Base-by-base conservation (phyloP, 768 basidiomycete species). In the Multifurca ochricompacta region DNA sequence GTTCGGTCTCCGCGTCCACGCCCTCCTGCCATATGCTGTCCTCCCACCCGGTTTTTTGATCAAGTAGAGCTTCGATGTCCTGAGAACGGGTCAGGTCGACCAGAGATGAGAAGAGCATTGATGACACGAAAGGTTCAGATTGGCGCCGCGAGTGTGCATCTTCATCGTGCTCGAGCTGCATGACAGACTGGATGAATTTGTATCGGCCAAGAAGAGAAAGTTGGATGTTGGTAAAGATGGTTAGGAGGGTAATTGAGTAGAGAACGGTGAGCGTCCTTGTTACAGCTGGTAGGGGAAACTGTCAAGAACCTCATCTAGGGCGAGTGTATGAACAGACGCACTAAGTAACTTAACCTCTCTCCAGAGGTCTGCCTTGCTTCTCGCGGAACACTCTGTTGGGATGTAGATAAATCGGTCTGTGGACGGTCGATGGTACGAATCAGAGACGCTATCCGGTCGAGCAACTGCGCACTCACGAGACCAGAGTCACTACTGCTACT, bases 311-410 rank as follows among this genome's bases (percentile, higher is more conserved):
- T 58, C 27, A 59, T 51, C 51, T 48, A 14, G 44, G 40, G 16
- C 16, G 16, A 14, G 11, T 25, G 21, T 19, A n/a, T 32, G 34
- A 7, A 16, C 43, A 25, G 48, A 73, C 78, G 43, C 64, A 85
- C 90, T 83, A 30, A 94, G 80, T 34, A 92, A 79, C 67, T 96
- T 97, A 34, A 96, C 78, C 69, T 96, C 91, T 53, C 83, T 83
- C 95, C 95, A 98, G 6, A 98, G 73, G 63, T 94, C 85, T 1
- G 77, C 79, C 66, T 85, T 92, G n/a, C 78, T 82, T 57, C 78
- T 73, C 23, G 71, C 37, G 59, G 56, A 27, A 48, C 4, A 37
- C 53, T 59, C 16, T 64, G 60, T 16, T 59, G 43, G 30, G 60
- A 52, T 32, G 57, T 30, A 43, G 54, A 37, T 42, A 57, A 52